Percentiles rank a stretch among this genome's conserved stretches.
Evolutionary conservation across 371 early-diverging fungal species (phyloP).

Genomic region (Zancudomyces culisetae): DNA sequence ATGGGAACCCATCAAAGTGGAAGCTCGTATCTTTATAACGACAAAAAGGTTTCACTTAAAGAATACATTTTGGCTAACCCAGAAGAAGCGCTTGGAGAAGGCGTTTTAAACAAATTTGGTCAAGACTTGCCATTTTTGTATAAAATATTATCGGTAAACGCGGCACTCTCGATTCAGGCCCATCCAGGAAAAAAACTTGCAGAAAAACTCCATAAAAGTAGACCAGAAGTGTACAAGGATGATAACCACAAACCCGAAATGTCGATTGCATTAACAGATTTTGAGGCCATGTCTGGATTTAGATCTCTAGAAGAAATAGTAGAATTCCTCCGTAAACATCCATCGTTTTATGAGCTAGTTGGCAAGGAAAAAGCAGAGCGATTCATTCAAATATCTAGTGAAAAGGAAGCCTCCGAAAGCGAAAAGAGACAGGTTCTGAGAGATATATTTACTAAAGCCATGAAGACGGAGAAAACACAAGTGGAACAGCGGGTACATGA

Average conservation of each 20-base stretch:
- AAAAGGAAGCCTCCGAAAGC: slow-evolving; percentile 7
- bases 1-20: slow-evolving; percentile 96
- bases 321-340: slow-evolving; percentile 37
- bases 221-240: slow-evolving; percentile 76
- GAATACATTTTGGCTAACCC: slow-evolving; percentile 10
- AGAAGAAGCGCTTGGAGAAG: slow-evolving; percentile 7
- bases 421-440: slow-evolving; percentile 37
- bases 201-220: slow-evolving; percentile 39
- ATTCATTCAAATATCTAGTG: slow-evolving; percentile 5
- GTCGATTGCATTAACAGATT: slow-evolving; percentile 87
- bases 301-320: slow-evolving; percentile 64
- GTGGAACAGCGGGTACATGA: slow-evolving; percentile 30
- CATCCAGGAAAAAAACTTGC: slow-evolving; percentile 89
- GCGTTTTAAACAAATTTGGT: slow-evolving; percentile 30
- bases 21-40: slow-evolving; percentile 34
- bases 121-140: slow-evolving; percentile 87
- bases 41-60: slow-evolving; percentile 3
- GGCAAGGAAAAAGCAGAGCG: slow-evolving; percentile 23
- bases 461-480: slow-evolving; percentile 31
- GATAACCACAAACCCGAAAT: slow-evolving; percentile 93
- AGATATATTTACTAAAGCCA: slow-evolving; percentile 43
- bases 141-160: slow-evolving; percentile 86
- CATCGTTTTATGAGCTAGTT: slow-evolving; percentile 52
- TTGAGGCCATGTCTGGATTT: slow-evolving; percentile 93
- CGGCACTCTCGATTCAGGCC: slow-evolving; percentile 93